Percentiles rank a stretch among this genome's conserved stretches.
Conservation (phyloP, 2,329 filamentous ascomycete genomes). For the Epichloe coenophiala region DNA sequence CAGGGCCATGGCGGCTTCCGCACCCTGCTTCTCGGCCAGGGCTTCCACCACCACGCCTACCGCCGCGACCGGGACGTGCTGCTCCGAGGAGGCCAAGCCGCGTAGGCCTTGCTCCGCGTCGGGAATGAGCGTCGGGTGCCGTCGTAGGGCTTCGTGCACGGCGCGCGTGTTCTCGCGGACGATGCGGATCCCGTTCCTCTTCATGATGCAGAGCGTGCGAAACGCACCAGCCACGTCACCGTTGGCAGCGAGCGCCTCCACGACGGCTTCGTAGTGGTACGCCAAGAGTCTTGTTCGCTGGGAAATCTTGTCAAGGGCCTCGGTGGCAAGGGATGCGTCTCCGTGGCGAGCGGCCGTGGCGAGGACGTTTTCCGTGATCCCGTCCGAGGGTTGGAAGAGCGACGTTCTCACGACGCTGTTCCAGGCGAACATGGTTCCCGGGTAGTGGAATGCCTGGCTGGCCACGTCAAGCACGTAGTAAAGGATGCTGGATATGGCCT, state of each 20-base stretch:
- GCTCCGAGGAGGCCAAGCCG: constrained; percentile 25
- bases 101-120: constrained; percentile 44
- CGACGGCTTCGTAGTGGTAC: constrained; percentile 68
- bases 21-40: constrained; percentile 15
- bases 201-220: constrained; percentile 60
- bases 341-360: constrained; percentile 55
- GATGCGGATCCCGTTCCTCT: constrained; percentile 33
- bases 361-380: constrained; percentile 54
- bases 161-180: constrained; percentile 49
- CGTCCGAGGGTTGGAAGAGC: constrained; percentile 35
- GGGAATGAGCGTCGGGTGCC: constrained; percentile 29
- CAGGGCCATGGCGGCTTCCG: constrained; percentile 19
- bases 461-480: constrained; percentile 64
- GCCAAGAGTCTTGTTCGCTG: constrained; percentile 35
- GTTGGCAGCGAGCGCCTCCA: constrained; percentile 51
- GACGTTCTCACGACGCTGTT: constrained; percentile 39
- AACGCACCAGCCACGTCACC: constrained; percentile 54
- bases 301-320: constrained; percentile 44
- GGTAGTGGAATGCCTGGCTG: constrained; percentile 47
- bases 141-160: constrained; percentile 43
- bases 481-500: constrained; percentile 43
- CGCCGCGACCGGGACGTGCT: constrained; percentile 23
- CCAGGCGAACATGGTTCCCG: constrained; percentile 61
- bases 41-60: constrained; percentile 23
- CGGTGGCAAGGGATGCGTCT: constrained; percentile 55